Percentiles rank a stretch among this genome's conserved stretches.
Conservation (phyloP, 2,329 filamentous ascomycete genomes). For the Zymoseptoria passerinii region DNA sequence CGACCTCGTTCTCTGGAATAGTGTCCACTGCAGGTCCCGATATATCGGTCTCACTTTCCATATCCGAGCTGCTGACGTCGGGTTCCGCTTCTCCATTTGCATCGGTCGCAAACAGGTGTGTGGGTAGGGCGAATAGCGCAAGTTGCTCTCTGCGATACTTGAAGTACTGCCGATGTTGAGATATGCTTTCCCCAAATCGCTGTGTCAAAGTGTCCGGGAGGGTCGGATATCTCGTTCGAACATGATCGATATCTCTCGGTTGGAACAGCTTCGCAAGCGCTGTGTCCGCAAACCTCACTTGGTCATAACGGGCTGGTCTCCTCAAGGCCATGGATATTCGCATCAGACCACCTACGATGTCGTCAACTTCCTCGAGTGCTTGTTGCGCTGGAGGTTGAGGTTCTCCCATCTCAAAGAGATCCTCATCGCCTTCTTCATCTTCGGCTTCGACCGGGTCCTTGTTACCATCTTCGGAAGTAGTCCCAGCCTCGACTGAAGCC, state of each 20-base stretch:
- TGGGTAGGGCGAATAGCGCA: slow-evolving; percentile 3
- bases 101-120: not conserved
- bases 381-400: not conserved
- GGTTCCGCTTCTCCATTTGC: too few species aligned
- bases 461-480: too few species aligned
- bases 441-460: too few species aligned
- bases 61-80: too few species aligned
- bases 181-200: slow-evolving; percentile 27
- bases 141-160: slow-evolving; percentile 26
- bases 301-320: slow-evolving; percentile 28
- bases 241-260: slow-evolving; percentile 7
- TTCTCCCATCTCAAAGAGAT: not conserved
- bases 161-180: slow-evolving; percentile 27
- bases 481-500: too few species aligned
- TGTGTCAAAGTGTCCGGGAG: slow-evolving; percentile 14
- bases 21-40: too few species aligned
- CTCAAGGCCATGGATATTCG: slow-evolving; percentile 28
- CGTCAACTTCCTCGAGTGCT: slow-evolving; percentile 15
- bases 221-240: slow-evolving; percentile 3
- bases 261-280: not conserved
- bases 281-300: slow-evolving; percentile 17
- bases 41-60: too few species aligned
- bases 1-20: too few species aligned
- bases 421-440: not conserved
- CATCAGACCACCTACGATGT: slow-evolving; percentile 27